These are phyloP conservation scores for Globisporangium echinulatum DNA, from an alignment of 352 stramenopile species.

Conservation along the genomic window DNA sequence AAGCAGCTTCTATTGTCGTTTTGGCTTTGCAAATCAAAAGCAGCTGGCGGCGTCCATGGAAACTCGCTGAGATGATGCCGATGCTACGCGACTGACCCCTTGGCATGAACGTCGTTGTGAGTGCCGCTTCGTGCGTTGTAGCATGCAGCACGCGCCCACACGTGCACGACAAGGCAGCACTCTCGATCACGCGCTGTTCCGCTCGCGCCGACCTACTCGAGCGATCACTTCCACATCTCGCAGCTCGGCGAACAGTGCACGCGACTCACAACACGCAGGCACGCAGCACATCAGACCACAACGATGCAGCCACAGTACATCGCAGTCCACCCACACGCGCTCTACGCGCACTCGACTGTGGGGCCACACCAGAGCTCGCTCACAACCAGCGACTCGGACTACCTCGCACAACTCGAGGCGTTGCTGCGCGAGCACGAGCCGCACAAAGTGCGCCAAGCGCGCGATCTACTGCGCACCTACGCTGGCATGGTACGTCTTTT, in stretches of 20 bases:
- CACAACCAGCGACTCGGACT: not conserved
- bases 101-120: too few species aligned
- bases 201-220: too few species aligned
- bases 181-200: too few species aligned
- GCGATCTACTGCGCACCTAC: conserved; percentile 41
- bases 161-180: too few species aligned
- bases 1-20: too few species aligned
- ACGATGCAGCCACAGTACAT: not conserved
- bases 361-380: not conserved
- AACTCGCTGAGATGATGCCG: too few species aligned
- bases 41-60: too few species aligned
- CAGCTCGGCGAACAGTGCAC: not conserved
- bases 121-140: too few species aligned
- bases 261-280: not conserved
- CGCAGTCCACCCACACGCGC: not conserved
- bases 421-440: conserved; percentile 47
- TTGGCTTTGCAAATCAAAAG: too few species aligned
- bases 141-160: too few species aligned
- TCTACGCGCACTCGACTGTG: not conserved
- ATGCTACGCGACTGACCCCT: too few species aligned
- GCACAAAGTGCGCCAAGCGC: conserved; percentile 22
- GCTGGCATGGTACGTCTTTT: conserved; percentile 29
- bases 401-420: conserved; percentile 26
- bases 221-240: too few species aligned
- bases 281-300: not conserved